These are phyloP conservation scores for Trichoderma sp. DNA, from an alignment of 2,329 filamentous ascomycete genomes.

Conservation along the genomic window DNA sequence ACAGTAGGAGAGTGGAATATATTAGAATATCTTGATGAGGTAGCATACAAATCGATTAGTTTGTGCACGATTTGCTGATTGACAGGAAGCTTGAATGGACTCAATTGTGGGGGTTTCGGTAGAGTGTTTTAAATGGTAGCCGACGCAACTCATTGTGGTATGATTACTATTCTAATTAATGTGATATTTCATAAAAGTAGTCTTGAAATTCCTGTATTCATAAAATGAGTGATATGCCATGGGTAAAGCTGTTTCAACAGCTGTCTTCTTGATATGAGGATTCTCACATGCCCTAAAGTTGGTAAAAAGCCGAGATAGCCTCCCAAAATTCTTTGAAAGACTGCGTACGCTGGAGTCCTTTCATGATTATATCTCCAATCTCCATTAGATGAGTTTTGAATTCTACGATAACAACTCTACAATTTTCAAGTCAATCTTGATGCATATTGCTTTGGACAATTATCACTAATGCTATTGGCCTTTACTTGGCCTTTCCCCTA, in stretches of 20 bases:
- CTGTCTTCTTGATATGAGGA: background rate
- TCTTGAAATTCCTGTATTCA: background rate
- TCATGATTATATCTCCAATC: background rate
- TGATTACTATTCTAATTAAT: too few species aligned
- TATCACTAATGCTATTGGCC: background rate
- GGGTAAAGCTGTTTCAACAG: background rate
- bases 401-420: background rate
- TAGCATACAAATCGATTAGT: background rate
- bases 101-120: background rate
- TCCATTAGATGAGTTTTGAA: background rate
- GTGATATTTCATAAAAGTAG: background rate
- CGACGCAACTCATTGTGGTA: background rate
- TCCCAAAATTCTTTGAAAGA: too few species aligned
- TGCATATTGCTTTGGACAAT: background rate
- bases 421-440: background rate
- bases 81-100: background rate
- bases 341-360: too few species aligned
- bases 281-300: background rate
- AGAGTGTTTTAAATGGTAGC: background rate
- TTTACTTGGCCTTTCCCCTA: background rate
- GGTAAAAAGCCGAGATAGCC: background rate
- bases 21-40: background rate
- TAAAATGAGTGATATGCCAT: background rate
- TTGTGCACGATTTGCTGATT: background rate
- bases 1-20: background rate